Conservation (phyloP, 2,329 filamentous ascomycete species). For the Exophiala oligosperma region DNA sequence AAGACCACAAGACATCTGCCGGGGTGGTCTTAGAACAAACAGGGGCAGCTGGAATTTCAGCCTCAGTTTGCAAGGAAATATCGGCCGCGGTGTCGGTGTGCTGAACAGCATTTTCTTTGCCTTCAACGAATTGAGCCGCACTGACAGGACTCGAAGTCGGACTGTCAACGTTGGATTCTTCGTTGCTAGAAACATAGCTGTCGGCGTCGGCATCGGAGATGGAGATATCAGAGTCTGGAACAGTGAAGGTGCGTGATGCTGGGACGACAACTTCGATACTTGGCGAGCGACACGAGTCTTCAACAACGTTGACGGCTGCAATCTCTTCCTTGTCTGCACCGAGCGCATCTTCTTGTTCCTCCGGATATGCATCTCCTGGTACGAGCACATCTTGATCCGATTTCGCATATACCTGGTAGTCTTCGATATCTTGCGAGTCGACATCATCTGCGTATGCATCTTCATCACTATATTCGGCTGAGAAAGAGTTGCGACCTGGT, state of each 20-base stretch:
- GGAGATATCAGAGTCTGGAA: slow-evolving; percentile 19
- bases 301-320: slow-evolving; percentile 16
- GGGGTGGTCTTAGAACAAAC: background rate
- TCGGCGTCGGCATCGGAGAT: slow-evolving; percentile 11
- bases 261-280: slow-evolving; percentile 21
- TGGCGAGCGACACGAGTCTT: slow-evolving; percentile 20
- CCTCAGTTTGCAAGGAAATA: too few species aligned
- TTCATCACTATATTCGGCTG: slow-evolving; percentile 38
- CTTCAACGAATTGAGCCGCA: background rate
- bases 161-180: slow-evolving; percentile 13
- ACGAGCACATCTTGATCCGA: background rate
- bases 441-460: background rate
- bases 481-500: slow-evolving; percentile 38
- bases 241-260: slow-evolving; percentile 20
- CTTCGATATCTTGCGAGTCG: background rate
- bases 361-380: background rate
- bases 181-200: slow-evolving; percentile 13
- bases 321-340: slow-evolving; percentile 9
- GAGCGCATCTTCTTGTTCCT: background rate
- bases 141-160: slow-evolving; percentile 16
- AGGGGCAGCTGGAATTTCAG: too few species aligned
- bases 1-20: background rate
- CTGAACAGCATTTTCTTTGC: background rate
- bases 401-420: background rate
- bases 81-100: too few species aligned